Percentiles rank a stretch among this genome's conserved stretches.
Conservation (phyloP, 805 yeast genomes). For the Kuraishia floccosa region DNA sequence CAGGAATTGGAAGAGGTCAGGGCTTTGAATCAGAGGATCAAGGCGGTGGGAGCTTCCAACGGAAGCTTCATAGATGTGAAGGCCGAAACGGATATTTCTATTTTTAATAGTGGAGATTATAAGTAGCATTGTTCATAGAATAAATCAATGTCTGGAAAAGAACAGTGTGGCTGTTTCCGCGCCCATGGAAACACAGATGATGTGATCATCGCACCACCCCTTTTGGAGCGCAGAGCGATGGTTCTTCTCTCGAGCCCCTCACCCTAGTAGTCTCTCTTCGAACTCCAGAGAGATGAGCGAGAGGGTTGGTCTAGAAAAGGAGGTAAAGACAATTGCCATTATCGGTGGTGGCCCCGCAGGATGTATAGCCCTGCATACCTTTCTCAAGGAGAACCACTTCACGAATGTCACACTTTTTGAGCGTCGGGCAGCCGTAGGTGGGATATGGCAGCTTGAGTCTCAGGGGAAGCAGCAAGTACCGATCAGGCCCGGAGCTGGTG, state of each 20-base stretch:
- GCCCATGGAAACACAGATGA: too few species aligned
- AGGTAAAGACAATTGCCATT: conserved; percentile 25
- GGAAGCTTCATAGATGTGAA: conserved; percentile 54
- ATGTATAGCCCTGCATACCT: conserved; percentile 25
- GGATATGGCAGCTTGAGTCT: conserved; percentile 23
- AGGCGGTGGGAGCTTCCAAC: conserved; percentile 26
- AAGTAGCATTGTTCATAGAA: background rate
- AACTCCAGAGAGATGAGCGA: too few species aligned
- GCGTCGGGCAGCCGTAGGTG: conserved; percentile 26
- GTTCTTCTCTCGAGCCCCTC: too few species aligned
- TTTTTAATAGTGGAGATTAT: conserved; percentile 47
- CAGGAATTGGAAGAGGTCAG: conserved; percentile 75
- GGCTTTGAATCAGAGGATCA: conserved; percentile 57
- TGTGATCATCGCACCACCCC: too few species aligned
- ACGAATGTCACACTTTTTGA: conserved; percentile 26
- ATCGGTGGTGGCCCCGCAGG: conserved; percentile 46
- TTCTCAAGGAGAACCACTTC: conserved; percentile 22
- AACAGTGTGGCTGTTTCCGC: too few species aligned
- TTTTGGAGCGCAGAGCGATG: too few species aligned
- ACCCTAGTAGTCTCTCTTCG: too few species aligned
- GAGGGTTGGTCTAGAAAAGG: background rate
- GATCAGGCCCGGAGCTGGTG: conserved; percentile 16
- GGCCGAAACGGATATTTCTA: conserved; percentile 59
- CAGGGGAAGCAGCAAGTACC: conserved; percentile 15
- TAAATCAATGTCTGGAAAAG: too few species aligned